Evolutionary conservation across 805 yeast species (phyloP).

Genomic region (Wickerhamomyces canadensis): DNA sequence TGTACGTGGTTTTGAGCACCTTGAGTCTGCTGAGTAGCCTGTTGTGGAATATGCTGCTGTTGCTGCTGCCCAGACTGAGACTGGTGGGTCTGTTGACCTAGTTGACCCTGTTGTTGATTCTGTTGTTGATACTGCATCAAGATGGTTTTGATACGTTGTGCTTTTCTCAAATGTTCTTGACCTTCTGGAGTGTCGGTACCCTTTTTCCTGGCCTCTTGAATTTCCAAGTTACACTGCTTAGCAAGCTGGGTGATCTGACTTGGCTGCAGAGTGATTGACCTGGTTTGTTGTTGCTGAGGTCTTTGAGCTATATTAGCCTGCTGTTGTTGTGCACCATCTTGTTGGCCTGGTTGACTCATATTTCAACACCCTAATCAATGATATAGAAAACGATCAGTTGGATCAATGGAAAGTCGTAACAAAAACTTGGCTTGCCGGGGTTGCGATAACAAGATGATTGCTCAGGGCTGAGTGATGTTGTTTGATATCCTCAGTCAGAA

Average conservation of each 20-base stretch:
- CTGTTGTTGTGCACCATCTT: not conserved
- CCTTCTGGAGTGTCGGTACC: constrained; percentile 59
- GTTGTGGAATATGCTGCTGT: not conserved
- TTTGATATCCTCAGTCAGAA: too few relatives aligned
- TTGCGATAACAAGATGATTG: too few relatives aligned
- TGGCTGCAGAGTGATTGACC: constrained; percentile 14
- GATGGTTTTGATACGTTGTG: constrained; percentile 57
- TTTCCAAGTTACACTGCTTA: constrained; percentile 51
- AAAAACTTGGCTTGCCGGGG: too few relatives aligned
- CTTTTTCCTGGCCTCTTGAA: constrained; percentile 55
- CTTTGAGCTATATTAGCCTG: not conserved
- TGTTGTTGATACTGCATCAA: constrained; percentile 51
- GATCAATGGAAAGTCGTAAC: too few relatives aligned
- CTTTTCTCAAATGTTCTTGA: constrained; percentile 54
- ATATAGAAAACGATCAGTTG: too few relatives aligned
- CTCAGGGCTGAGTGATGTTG: too few relatives aligned
- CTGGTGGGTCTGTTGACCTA: constrained; percentile 21
- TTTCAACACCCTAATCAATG: too few relatives aligned
- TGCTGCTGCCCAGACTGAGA: constrained; percentile 17
- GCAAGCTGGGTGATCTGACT: constrained; percentile 43
- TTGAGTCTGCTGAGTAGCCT: too few relatives aligned
- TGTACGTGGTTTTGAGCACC: not conserved
- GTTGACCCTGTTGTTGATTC: constrained; percentile 24
- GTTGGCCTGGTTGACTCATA: constrained; percentile 3
- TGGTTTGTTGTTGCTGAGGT: constrained; percentile 1